phyloP scores from a whole-genome alignment of 192 early-diverging fungal genomes.

The Linderina pennispora region DNA sequence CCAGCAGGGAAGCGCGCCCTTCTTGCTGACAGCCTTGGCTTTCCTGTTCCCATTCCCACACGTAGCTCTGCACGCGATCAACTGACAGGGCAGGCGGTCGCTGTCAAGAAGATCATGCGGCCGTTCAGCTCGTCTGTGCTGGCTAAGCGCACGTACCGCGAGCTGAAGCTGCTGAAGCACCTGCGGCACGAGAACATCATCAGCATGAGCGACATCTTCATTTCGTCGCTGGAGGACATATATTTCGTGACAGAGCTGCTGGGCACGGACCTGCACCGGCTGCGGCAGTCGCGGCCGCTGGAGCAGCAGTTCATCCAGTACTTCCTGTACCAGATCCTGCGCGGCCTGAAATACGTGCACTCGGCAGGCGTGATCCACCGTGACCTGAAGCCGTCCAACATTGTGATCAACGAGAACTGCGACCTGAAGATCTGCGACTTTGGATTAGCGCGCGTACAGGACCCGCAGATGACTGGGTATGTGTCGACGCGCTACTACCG shows the following conservation, averaged over 20 bases:
- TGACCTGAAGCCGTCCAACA: conserved; percentile 95
- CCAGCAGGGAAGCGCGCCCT: too few relatives aligned
- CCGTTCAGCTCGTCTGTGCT: conserved; percentile 90
- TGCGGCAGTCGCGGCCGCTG: conserved; percentile 81
- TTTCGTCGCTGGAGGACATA: conserved; percentile 89
- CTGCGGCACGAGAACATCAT: conserved; percentile 96
- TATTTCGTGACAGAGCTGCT: conserved; percentile 97
- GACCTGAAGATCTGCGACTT: conserved; percentile 99
- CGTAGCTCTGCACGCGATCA: conserved; percentile 90
- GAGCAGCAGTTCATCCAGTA: conserved; percentile 96
- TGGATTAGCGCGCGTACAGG: conserved; percentile 90
- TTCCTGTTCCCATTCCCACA: too few relatives aligned
- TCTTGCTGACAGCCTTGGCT: too few relatives aligned
- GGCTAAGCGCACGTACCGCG: conserved; percentile 92
- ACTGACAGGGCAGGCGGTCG: conserved; percentile 73
- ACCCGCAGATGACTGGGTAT: conserved; percentile 97
- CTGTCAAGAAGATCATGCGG: conserved; percentile 96
- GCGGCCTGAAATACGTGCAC: conserved; percentile 91
- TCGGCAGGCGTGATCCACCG: conserved; percentile 93
- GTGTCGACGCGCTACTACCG: conserved; percentile 97
- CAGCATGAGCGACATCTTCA: conserved; percentile 88
- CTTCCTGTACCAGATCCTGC: conserved; percentile 96
- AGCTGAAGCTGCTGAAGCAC: conserved; percentile 90
- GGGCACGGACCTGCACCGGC: conserved; percentile 91
- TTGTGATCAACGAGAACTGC: conserved; percentile 96